Evolutionary conservation across 75 land plant genomes (phyloP).

Genomic region (Pinus tabuliformis): DNA sequence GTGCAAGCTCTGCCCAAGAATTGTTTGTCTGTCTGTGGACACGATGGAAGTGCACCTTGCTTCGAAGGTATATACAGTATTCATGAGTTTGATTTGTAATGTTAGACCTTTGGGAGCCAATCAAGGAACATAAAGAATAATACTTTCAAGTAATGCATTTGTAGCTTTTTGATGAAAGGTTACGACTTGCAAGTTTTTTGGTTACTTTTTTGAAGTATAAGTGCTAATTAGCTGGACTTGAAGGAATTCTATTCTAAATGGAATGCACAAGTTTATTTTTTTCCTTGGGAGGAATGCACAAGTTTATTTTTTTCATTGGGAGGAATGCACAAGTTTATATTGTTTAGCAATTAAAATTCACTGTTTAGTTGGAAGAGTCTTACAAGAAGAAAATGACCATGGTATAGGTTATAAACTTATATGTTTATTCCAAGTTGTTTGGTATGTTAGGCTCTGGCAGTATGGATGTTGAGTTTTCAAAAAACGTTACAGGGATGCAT

Average conservation of each 20-base stretch:
- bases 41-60: constrained; percentile 55
- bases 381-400: not conserved
- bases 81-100: not conserved
- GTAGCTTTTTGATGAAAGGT: not conserved
- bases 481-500: too few species aligned
- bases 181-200: not conserved
- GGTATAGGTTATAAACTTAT: not conserved
- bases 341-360: not conserved
- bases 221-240: not conserved
- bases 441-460: not conserved
- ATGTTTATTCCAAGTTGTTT: not conserved
- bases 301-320: not conserved
- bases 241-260: not conserved
- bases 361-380: not conserved
- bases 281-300: not conserved
- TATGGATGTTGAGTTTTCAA: too few species aligned
- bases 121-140: not conserved
- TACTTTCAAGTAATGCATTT: not conserved
- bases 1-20: constrained; percentile 71
- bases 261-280: not conserved
- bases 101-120: not conserved
- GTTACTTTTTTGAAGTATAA: not conserved
- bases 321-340: not conserved
- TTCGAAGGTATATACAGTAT: constrained; percentile 53
- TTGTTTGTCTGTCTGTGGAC: constrained; percentile 57